A percentile compares a stretch with the other conserved stretches of the same genome.
Conservation (phyloP, 441 rosid species). For the Aleurites moluccanus region DNA sequence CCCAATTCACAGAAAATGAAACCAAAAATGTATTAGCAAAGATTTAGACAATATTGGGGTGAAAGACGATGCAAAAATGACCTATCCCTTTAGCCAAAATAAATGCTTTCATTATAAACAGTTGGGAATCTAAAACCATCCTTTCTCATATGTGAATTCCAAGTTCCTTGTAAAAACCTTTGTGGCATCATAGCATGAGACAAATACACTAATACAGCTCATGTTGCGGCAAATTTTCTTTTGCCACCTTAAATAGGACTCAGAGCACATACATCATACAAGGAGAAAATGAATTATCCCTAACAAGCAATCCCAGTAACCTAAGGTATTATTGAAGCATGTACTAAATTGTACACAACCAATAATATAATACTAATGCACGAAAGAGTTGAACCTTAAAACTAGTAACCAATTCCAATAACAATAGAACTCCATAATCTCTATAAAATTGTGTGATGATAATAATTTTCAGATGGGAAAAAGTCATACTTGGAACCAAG, state of each 20-base stretch:
- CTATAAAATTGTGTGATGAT: not conserved
- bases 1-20: no score
- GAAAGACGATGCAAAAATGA: not conserved
- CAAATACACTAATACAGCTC: not conserved
- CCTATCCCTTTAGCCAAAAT: no score
- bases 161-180: not conserved
- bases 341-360: not conserved
- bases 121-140: not conserved
- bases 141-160: not conserved
- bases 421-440: not conserved
- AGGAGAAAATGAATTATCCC: not conserved
- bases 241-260: not conserved
- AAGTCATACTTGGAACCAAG: constrained; percentile 71
- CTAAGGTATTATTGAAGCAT: not conserved
- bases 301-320: no score
- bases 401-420: not conserved
- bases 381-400: not conserved
- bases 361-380: not conserved
- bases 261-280: not conserved
- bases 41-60: not conserved
- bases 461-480: constrained; percentile 10
- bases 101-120: not conserved
- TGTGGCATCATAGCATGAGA: not conserved
- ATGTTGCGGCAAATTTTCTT: not conserved
- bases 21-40: no score